Conservation (phyloP, 306 rosid genomes). For the Mimosa pudica region DNA sequence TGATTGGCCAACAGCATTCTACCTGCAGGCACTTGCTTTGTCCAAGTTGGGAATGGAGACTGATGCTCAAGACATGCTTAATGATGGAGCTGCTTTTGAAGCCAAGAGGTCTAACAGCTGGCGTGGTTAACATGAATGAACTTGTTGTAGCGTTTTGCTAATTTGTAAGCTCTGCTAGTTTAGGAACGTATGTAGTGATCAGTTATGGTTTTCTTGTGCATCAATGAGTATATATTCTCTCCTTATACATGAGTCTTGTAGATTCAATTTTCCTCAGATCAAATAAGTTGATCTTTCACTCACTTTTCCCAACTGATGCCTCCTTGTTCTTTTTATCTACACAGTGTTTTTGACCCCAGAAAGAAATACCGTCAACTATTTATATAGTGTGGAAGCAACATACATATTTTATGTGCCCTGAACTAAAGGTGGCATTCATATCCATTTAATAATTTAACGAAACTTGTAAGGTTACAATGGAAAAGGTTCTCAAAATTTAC, state of each 20-base stretch:
- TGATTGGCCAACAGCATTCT: conserved; percentile 98
- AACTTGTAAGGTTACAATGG: too few species aligned
- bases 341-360: too few species aligned
- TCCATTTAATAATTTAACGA: too few species aligned
- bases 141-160: conserved; percentile 19
- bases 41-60: conserved; percentile 97
- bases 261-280: conserved; percentile 42
- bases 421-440: too few species aligned
- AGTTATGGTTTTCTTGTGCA: conserved; percentile 33
- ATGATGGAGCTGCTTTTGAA: conserved; percentile 85
- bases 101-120: conserved; percentile 78
- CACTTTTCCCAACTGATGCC: not conserved
- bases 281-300: conserved; percentile 34
- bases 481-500: too few species aligned
- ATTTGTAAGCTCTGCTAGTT: conserved; percentile 22
- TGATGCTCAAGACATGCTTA: conserved; percentile 95
- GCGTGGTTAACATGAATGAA: conserved; percentile 47
- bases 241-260: conserved; percentile 31
- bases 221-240: conserved; percentile 35
- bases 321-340: not conserved
- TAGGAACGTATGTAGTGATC: conserved; percentile 26
- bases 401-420: too few species aligned
- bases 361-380: too few species aligned
- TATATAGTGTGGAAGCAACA: too few species aligned
- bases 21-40: conserved; percentile 89